Conservation (phyloP, 768 basidiomycete species). For the Lanmaoa rubissima region DNA sequence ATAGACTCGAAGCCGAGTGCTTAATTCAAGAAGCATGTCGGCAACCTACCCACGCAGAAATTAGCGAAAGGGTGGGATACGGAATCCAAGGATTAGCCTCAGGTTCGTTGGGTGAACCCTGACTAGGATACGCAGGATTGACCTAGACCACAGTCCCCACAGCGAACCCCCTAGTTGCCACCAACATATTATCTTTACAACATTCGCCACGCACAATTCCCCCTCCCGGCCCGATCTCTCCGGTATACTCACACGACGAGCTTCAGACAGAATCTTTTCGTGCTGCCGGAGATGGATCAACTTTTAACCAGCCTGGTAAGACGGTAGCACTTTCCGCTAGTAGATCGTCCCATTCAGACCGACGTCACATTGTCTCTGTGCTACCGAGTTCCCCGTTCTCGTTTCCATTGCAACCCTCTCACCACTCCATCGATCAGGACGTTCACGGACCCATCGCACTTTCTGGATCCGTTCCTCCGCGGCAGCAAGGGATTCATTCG, state of each 20-base stretch:
- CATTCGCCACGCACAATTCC: background rate
- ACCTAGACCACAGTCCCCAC: background rate
- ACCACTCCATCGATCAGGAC: background rate
- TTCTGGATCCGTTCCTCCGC: background rate
- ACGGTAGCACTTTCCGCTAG: background rate
- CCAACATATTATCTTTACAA: conserved; percentile 4
- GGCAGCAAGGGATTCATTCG: background rate
- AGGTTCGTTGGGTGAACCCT: conserved; percentile 11
- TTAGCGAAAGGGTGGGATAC: background rate
- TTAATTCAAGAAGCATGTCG: conserved; percentile 4
- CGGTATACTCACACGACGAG: conserved; percentile 6
- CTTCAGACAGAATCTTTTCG: background rate
- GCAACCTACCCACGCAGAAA: conserved; percentile 8
- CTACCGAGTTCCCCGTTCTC: background rate
- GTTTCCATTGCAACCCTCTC: background rate
- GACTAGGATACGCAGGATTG: background rate
- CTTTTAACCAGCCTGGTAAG: background rate
- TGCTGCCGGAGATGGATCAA: background rate
- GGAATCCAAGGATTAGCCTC: conserved; percentile 15
- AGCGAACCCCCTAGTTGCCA: background rate
- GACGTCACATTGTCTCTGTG: background rate
- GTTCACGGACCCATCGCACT: background rate
- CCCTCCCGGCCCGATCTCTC: background rate
- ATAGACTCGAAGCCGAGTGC: background rate
- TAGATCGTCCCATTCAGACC: background rate